phyloP scores from a whole-genome alignment of 2,329 filamentous ascomycete species.

The Diaporthe amygdali region DNA sequence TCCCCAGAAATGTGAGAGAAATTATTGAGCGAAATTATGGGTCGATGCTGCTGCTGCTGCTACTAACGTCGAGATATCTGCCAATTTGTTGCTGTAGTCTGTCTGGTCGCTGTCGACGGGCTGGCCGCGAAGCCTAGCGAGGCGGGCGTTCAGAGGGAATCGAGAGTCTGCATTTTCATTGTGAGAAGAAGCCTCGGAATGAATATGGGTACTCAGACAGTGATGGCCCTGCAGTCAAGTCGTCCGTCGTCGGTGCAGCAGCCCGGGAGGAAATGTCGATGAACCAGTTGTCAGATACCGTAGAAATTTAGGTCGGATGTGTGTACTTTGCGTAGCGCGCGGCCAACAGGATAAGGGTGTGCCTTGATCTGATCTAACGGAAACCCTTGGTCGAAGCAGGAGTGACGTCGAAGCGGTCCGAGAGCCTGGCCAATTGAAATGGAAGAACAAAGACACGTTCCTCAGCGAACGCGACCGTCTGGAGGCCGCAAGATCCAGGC shows the following conservation, averaged over 20 bases:
- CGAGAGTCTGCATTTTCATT: constrained; percentile 26
- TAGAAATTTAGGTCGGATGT: neutral
- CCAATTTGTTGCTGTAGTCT: neutral
- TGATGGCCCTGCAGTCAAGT: constrained; percentile 15
- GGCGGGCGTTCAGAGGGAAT: constrained; percentile 10
- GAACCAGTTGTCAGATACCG: neutral
- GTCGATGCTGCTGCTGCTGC: neutral
- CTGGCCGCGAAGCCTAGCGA: constrained; percentile 8
- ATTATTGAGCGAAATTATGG: constrained; percentile 5
- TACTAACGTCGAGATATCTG: neutral
- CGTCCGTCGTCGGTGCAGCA: neutral
- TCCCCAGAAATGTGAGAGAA: neutral
- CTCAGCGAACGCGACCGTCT: neutral
- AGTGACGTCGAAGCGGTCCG: constrained; percentile 12
- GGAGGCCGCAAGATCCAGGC: neutral
- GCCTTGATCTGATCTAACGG: neutral
- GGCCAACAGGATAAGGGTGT: neutral
- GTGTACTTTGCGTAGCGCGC: neutral
- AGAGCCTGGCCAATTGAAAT: constrained; percentile 14
- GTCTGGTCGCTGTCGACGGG: neutral
- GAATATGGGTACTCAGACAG: constrained; percentile 18
- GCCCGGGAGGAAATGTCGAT: neutral
- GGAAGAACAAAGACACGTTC: constrained; percentile 22
- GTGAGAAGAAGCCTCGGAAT: constrained; percentile 25
- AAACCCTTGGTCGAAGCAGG: neutral